Evolutionary conservation across 495 filamentous ascomycete genomes (phyloP).

Genomic region (Talaromyces wortmannii): DNA sequence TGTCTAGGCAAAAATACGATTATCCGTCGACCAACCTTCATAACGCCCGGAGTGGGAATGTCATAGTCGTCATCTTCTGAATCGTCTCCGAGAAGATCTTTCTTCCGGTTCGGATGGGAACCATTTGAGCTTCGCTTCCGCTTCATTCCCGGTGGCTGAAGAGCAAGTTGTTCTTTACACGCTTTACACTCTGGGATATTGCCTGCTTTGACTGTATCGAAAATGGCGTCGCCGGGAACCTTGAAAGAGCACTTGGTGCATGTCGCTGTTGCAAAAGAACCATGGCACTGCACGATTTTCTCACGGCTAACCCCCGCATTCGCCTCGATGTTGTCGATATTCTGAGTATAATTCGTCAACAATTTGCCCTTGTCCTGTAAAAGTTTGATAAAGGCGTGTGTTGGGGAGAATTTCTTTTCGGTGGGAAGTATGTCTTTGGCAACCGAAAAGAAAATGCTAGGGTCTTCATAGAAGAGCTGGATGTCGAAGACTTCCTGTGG

Average conservation of each 20-base stretch:
- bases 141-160: slow-evolving; percentile 50
- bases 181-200: slow-evolving; percentile 49
- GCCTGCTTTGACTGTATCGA: slow-evolving; percentile 70
- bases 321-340: slow-evolving; percentile 94
- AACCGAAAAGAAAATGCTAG: slow-evolving; percentile 84
- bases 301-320: slow-evolving; percentile 76
- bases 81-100: slow-evolving; percentile 48
- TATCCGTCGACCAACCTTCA: slow-evolving; percentile 56
- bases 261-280: slow-evolving; percentile 86
- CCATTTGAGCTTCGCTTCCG: slow-evolving; percentile 68
- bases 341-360: slow-evolving; percentile 95
- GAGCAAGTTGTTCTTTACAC: slow-evolving; percentile 35
- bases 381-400: slow-evolving; percentile 93
- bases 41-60: slow-evolving; percentile 70
- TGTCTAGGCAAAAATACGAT: background rate
- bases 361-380: slow-evolving; percentile 86
- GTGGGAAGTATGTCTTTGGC: slow-evolving; percentile 86
- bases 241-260: slow-evolving; percentile 76
- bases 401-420: slow-evolving; percentile 69
- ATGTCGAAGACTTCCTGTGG: slow-evolving; percentile 97
- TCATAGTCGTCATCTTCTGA: slow-evolving; percentile 69
- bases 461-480: slow-evolving; percentile 75
- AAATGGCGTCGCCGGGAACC: slow-evolving; percentile 72
- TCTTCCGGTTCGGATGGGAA: slow-evolving; percentile 42
- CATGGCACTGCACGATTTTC: slow-evolving; percentile 93